Base-by-base conservation (phyloP, 78 protist genomes). In the Cavenderia fasciculata region DNA sequence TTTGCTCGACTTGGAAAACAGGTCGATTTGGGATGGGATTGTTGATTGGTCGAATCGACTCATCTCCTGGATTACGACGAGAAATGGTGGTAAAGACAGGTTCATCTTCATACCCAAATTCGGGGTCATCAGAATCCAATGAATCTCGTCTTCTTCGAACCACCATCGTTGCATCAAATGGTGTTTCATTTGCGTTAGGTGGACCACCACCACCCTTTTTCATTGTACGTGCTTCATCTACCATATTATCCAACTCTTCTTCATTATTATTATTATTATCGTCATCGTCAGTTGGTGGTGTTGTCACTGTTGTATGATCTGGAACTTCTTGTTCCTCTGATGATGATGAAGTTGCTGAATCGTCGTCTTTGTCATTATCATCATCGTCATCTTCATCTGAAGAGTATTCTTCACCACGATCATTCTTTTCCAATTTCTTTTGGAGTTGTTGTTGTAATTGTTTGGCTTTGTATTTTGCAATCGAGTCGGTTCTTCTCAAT, bases 21-120 rank as follows among this genome's bases (percentile, higher is more conserved):
- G 88, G 88, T 65, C 88, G 62, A 14, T 78, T 78, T 78, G 88
- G 88, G 19, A 78, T 78, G n/a, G 88, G 88, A 52, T 40, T 65
- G 34, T 46, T 78, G 59, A 78, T 78, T 62, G 88, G 88, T 29
- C 56, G 62, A 12, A 78, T 29, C 16, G 23, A 23, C n/a, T 70
- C 77, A 11, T 38, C 43, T 18, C 41, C 16, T 18, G 65, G 75
- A n/a, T 29, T 33, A 56, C 34, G 44, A 31, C n/a, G 12, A 43
- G 57, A 47, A 8, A 62, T 38, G 10, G 71, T 21, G 38, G 31
- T 65, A 40, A 59, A 78, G 34, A 46, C 6, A 36, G 71, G 40
- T n/a, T 66, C n/a, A 52, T 65, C 75, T 1, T 66, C 88, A 52
- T 78, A 78, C 1, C 88, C 88, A 66, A 78, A 78, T 14, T 78